These are phyloP conservation scores for Boletus vermiculosoides DNA, from an alignment of 768 basidiomycete genomes.

Conservation along the genomic window DNA sequence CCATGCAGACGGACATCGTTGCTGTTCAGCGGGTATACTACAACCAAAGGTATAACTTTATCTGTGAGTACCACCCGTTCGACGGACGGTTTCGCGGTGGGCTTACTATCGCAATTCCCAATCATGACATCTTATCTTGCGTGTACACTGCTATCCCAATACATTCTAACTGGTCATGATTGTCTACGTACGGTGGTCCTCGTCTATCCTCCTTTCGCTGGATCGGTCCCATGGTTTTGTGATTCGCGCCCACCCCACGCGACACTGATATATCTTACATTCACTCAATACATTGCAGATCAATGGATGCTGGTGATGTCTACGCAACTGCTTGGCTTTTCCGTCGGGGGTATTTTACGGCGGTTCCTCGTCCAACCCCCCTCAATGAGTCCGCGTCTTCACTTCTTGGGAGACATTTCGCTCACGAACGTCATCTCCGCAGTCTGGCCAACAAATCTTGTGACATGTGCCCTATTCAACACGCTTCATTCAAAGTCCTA, in stretches of 20 bases:
- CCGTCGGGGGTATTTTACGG: slow-evolving; percentile 55
- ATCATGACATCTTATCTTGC: not conserved
- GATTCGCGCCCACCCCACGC: not conserved
- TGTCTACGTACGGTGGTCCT: too few relatives aligned
- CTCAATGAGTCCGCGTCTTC: slow-evolving; percentile 52
- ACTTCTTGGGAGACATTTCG: not conserved
- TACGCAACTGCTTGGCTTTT: slow-evolving; percentile 68
- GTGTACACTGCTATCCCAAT: too few relatives aligned
- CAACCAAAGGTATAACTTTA: slow-evolving; percentile 52
- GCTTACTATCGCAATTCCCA: not conserved
- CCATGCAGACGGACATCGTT: slow-evolving; percentile 59
- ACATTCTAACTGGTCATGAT: not conserved
- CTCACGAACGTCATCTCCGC: slow-evolving; percentile 34
- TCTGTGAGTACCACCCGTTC: slow-evolving; percentile 32
- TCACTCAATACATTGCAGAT: slow-evolving; percentile 29
- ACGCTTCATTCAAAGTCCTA: slow-evolving; percentile 62
- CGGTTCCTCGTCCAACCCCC: slow-evolving; percentile 65
- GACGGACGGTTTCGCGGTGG: not conserved
- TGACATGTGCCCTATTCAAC: slow-evolving; percentile 69
- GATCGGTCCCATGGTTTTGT: not conserved
- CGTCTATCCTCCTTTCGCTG: too few relatives aligned
- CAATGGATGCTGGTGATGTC: slow-evolving; percentile 67
- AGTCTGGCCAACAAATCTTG: slow-evolving; percentile 76
- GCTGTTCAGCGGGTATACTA: slow-evolving; percentile 75
- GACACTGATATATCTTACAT: not conserved